Evolutionary conservation across 2,329 filamentous ascomycete species (phyloP), one percentile per base, ranked within the genome.

Genomic region (Penicillium sp.): DNA sequence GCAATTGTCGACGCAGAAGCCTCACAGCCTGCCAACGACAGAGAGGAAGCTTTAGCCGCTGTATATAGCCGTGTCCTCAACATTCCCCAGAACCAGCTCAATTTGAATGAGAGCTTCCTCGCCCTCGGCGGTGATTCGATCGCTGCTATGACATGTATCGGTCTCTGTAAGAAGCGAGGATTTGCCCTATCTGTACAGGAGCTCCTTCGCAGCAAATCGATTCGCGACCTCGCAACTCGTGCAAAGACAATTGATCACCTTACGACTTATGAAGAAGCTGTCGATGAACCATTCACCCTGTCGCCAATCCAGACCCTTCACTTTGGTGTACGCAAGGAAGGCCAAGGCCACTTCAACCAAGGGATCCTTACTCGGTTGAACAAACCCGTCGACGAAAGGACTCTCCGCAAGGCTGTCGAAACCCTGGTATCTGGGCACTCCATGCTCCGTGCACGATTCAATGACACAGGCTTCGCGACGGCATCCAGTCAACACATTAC

Each of bases 91-190:
- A 60, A 54, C 14, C 68, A 68, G 13, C 68, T 77, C n/a, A 66
- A 67, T 29, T 26, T 73, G 35, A 60, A 70, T 18, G 66, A 73
- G 45, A 71, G 72, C 40, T 81, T 81, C 58, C 60, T 81, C 4
- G 75, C 71, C 11, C 61, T 80, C 2, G 78, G 78, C 34, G 79
- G 79, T 50, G 79, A 81, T 54, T 80, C 78, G 0, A 80, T 81
- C 53, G 78, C 78, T 39, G 78, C 79, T 0, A 81, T 81, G 75
- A 78, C 78, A 46, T 78, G 79, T 38, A 73, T 79, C 55, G 75
- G 75, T 2, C 70, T 77, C 35, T 80, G 76, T 57, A 78, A 78
- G 46, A 79, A 78, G 61, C 66, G 69, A 35, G 77, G 76, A 1
- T 68, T 81, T 55, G 72, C 74, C 13, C 65, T 81, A 24, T 78